Evolutionary conservation across 2,329 filamentous ascomycete genomes (phyloP).

Genomic region (Akanthomyces lecanii): DNA sequence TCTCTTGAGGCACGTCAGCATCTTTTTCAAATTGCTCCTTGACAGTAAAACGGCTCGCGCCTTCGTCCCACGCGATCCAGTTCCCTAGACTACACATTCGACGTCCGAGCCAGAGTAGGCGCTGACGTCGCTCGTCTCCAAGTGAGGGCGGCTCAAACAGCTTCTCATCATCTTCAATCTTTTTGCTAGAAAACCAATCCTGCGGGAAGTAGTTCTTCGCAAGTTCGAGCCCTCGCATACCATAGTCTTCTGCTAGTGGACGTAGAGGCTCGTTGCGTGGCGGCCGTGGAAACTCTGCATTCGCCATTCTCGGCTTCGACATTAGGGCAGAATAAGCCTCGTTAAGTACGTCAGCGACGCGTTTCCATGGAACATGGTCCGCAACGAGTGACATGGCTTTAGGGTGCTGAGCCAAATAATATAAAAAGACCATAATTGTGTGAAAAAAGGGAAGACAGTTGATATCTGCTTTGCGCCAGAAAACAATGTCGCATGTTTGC

Average conservation of each 20-base stretch:
- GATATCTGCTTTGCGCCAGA: conserved; percentile 50
- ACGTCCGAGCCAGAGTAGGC: conserved; percentile 56
- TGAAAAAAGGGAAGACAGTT: conserved; percentile 62
- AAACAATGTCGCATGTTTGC: conserved; percentile 42
- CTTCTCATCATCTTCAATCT: conserved; percentile 64
- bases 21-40: background rate
- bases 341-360: conserved; percentile 37
- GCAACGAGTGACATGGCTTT: conserved; percentile 43
- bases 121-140: conserved; percentile 50
- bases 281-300: conserved; percentile 43
- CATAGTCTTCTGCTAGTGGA: conserved; percentile 66
- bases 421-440: conserved; percentile 56
- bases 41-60: background rate
- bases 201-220: conserved; percentile 53
- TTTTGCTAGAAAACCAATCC: conserved; percentile 54
- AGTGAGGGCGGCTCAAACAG: conserved; percentile 59
- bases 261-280: conserved; percentile 40
- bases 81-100: conserved; percentile 38
- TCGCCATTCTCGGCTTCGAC: conserved; percentile 35
- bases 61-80: conserved; percentile 44
- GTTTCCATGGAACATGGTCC: conserved; percentile 48
- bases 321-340: conserved; percentile 26
- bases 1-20: background rate
- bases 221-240: conserved; percentile 60
- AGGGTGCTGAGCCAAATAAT: conserved; percentile 38